Evolutionary conservation across 176 grass and related monocot species (phyloP).

Genomic region (Aechmea fasciata): DNA sequence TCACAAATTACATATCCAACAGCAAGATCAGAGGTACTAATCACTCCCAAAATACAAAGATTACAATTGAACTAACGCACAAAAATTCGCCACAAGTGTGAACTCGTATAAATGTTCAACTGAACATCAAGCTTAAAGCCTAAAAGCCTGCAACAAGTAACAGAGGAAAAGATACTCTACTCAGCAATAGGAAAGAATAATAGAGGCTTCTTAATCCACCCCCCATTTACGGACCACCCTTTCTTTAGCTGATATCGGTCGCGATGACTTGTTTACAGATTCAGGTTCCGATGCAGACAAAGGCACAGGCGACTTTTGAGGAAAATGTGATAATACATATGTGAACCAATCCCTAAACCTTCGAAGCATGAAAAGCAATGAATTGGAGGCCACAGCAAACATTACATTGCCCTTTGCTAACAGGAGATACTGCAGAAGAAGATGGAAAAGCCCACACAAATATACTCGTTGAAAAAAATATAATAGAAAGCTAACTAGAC

Average conservation of each 20-base stretch:
- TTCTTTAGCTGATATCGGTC: constrained; percentile 41
- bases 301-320: constrained; percentile 8
- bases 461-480: too few species aligned
- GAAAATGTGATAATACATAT: constrained; percentile 16
- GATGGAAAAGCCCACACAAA: constrained; percentile 1
- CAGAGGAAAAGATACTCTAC: too few species aligned
- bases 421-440: constrained; percentile 59
- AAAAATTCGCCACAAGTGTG: too few species aligned
- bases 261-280: constrained; percentile 19
- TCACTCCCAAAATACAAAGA: too few species aligned
- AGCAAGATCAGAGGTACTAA: too few species aligned
- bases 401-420: constrained; percentile 51
- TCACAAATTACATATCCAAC: too few species aligned
- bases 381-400: constrained; percentile 41
- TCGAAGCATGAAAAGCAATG: constrained; percentile 40
- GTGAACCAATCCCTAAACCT: constrained; percentile 27
- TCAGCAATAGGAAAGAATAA: background rate
- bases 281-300: constrained; percentile 11
- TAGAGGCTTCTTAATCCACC: constrained; percentile 29
- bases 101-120: too few species aligned
- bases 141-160: too few species aligned
- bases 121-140: too few species aligned
- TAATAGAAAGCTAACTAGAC: background rate
- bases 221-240: constrained; percentile 64
- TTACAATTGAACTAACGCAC: too few species aligned